Conservation (phyloP, 108 stramenopile genomes). For the Skeletonema marinoi region DNA sequence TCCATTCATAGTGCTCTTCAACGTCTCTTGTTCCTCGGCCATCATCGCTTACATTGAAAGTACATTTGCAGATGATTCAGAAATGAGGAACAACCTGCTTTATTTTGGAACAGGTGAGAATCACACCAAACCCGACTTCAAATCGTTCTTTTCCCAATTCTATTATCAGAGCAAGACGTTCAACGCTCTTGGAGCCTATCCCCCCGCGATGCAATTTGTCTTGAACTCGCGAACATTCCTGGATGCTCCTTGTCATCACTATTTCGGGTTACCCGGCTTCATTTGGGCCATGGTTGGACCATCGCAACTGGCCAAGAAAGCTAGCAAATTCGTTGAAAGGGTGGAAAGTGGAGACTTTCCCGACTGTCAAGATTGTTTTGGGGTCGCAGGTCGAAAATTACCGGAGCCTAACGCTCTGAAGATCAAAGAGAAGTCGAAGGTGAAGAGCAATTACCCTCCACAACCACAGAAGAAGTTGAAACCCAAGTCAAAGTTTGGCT, state of each 20-base stretch:
- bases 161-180: conserved; percentile 6
- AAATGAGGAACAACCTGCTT: conserved; percentile 4
- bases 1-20: background rate
- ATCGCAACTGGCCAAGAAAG: conserved; percentile 4
- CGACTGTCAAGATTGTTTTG: conserved; percentile 13
- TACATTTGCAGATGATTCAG: conserved; percentile 11
- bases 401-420: background rate
- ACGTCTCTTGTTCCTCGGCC: conserved; percentile 6
- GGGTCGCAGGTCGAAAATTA: background rate
- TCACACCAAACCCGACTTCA: background rate
- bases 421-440: conserved; percentile 2
- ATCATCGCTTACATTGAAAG: conserved; percentile 11
- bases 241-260: conserved; percentile 7
- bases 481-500: background rate
- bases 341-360: conserved; percentile 7
- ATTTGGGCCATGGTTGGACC: conserved; percentile 3
- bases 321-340: conserved; percentile 2
- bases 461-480: background rate
- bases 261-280: background rate
- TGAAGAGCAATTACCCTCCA: conserved; percentile 20
- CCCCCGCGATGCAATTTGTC: conserved; percentile 1
- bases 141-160: background rate
- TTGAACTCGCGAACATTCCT: conserved; percentile 4
- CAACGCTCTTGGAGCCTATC: background rate
- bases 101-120: background rate